Base-by-base conservation (phyloP, 2,329 filamentous ascomycete genomes). In the Incumbomyces lentus region DNA sequence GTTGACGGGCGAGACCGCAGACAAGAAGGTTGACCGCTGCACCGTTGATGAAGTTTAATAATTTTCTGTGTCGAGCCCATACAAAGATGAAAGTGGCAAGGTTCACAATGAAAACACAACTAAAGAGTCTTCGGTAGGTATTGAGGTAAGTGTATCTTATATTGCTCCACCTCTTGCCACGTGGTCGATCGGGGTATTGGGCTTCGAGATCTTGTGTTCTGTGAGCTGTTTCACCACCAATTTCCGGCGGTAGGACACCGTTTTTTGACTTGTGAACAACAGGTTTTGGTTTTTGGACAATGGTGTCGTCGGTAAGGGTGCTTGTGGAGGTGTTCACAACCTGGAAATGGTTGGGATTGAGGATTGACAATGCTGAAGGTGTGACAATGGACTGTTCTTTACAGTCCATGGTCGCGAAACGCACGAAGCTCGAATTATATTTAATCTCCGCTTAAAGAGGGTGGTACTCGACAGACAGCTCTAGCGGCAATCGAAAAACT, bases 51-150 rank as follows among this genome's bases (percentile, higher is more conserved):
- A 63, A 46, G 29, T 14, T n/a, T 17, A 42, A 16, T 10, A 32
- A 8, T 16, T 32, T 22, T 11, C 17, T n/a, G 22, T 42, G 55
- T 40, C 52, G 19, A 31, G 43, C 37, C 37, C 7, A 40, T 30
- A 60, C 13, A 10, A 55, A 17, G 35, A 57, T 11, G 12, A 61
- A 43, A 12, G 58, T 54, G 16, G 60, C 53, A 11, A 63, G 43
- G 53, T 80, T 80, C 51, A 64, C 58, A 32, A 77, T 52, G 49
- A 73, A 69, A 26, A 76, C 64, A 8, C 77, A 42, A 35, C 72
- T 71, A 60, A 80, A 79, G 7, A 80, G 69, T 3, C 72, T 69
- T 17, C 76, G 70, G 54, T 80, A 80, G 19, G 72, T 65, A 44
- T 73, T 73, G 55, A 77, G 40, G 17, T 26, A 26, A 2, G 40